phyloP scores from a whole-genome alignment of 192 early-diverging fungal genomes.

The Rhizophagus prolifer region DNA sequence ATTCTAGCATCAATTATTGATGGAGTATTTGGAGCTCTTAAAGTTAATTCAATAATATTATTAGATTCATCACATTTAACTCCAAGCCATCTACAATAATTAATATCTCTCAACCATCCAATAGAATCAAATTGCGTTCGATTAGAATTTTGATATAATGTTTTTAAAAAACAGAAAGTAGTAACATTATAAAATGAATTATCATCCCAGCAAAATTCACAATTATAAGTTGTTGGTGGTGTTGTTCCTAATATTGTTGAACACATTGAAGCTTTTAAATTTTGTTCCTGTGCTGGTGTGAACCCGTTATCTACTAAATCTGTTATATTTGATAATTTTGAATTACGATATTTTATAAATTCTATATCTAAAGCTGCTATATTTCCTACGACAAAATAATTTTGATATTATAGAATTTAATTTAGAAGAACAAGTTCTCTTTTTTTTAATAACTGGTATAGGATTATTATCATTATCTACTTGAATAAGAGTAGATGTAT shows the following conservation, averaged over 20 bases:
- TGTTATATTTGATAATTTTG: not conserved
- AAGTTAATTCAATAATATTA: not conserved
- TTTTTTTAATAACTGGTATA: too few relatives aligned
- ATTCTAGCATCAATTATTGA: not conserved
- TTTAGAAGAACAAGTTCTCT: too few relatives aligned
- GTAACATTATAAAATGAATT: slow-evolving; percentile 6
- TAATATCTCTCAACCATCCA: not conserved
- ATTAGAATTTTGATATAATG: slow-evolving; percentile 5
- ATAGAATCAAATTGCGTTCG: not conserved
- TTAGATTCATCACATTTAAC: slow-evolving; percentile 17
- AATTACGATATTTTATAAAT: not conserved
- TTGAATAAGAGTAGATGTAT: too few relatives aligned
- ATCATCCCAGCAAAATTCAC: not conserved
- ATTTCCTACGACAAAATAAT: not conserved
- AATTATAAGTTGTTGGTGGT: not conserved
- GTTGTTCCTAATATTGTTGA: not conserved
- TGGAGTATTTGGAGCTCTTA: not conserved
- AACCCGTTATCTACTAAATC: not conserved
- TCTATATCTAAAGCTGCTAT: slow-evolving; percentile 4
- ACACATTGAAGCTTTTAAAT: not conserved
- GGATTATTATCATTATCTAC: too few relatives aligned
- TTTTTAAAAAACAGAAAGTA: slow-evolving; percentile 13
- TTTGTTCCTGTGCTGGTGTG: not conserved
- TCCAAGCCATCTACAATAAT: slow-evolving; percentile 21
- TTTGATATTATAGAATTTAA: too few relatives aligned